Conservation (phyloP, 1,284 basidiomycete species). For the Schizopora paradoxa region DNA sequence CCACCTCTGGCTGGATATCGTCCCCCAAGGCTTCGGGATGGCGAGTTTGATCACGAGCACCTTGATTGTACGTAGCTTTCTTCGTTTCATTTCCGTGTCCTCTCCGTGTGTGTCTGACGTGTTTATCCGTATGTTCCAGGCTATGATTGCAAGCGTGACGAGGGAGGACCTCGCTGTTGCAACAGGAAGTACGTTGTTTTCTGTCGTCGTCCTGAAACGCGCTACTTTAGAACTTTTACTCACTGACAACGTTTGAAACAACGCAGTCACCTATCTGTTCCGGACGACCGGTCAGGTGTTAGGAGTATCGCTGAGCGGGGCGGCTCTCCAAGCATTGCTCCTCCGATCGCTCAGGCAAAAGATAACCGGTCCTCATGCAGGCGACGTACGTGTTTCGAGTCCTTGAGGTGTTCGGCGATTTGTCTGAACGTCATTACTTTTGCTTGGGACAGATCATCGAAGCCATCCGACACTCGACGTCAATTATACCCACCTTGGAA, state of each 20-base stretch:
- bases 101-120: slow-evolving; percentile 23
- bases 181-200: slow-evolving; percentile 67
- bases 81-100: neutral
- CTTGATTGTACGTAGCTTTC: slow-evolving; percentile 55
- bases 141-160: slow-evolving; percentile 77
- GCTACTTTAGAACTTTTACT: slow-evolving; percentile 15
- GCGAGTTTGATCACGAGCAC: slow-evolving; percentile 79
- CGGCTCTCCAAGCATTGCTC: slow-evolving; percentile 74
- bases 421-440: no score
- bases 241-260: no score
- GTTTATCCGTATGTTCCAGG: slow-evolving; percentile 39
- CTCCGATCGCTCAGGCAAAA: slow-evolving; percentile 59
- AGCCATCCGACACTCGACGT: slow-evolving; percentile 71
- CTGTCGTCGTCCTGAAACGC: slow-evolving; percentile 1
- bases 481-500: slow-evolving; percentile 70
- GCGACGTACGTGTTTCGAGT: slow-evolving; percentile 51
- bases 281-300: slow-evolving; percentile 88
- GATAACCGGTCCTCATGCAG: slow-evolving; percentile 70
- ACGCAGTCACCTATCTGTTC: slow-evolving; percentile 91
- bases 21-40: slow-evolving; percentile 80
- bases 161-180: slow-evolving; percentile 83
- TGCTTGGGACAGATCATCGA: slow-evolving; percentile 57
- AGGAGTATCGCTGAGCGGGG: slow-evolving; percentile 80
- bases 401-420: slow-evolving; percentile 14
- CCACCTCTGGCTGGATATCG: slow-evolving; percentile 72